phyloP scores from a whole-genome alignment of 2,329 filamentous ascomycete genomes.

The Sarocladium strictum region DNA sequence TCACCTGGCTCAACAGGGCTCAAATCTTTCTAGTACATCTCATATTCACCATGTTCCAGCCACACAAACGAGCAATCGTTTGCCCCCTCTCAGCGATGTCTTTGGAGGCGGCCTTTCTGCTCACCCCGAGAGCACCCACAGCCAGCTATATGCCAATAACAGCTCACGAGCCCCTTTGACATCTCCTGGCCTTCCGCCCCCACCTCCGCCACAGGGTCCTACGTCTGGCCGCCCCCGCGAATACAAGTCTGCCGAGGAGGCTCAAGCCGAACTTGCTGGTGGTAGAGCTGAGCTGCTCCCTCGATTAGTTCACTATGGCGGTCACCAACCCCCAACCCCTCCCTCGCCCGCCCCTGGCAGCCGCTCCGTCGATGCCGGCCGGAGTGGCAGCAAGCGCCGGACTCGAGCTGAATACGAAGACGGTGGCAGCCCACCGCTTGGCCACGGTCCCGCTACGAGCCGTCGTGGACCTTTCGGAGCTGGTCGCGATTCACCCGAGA shows the following conservation, averaged over 20 bases:
- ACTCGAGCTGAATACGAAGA: conserved; percentile 91
- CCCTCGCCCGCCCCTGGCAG: conserved; percentile 65
- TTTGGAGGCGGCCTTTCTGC: conserved; percentile 73
- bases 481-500: conserved; percentile 77
- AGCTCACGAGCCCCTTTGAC: conserved; percentile 62
- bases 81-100: conserved; percentile 91
- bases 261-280: conserved; percentile 80
- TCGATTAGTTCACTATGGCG: conserved; percentile 91
- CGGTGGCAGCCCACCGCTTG: conserved; percentile 77
- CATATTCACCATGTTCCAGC: conserved; percentile 89
- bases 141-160: conserved; percentile 53
- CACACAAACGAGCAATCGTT: conserved; percentile 81
- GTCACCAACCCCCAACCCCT: conserved; percentile 87
- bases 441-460: conserved; percentile 59
- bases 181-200: conserved; percentile 68
- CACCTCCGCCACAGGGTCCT: conserved; percentile 41
- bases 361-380: conserved; percentile 41
- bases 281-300: conserved; percentile 90
- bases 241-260: conserved; percentile 94
- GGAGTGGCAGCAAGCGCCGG: conserved; percentile 64
- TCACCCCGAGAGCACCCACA: conserved; percentile 48
- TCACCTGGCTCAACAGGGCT: conserved; percentile 75
- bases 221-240: conserved; percentile 66
- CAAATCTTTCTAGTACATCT: conserved; percentile 74
- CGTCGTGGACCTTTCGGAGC: conserved; percentile 70